Conservation (phyloP, 2,329 filamentous ascomycete genomes). For the Penicillium concentricum region DNA sequence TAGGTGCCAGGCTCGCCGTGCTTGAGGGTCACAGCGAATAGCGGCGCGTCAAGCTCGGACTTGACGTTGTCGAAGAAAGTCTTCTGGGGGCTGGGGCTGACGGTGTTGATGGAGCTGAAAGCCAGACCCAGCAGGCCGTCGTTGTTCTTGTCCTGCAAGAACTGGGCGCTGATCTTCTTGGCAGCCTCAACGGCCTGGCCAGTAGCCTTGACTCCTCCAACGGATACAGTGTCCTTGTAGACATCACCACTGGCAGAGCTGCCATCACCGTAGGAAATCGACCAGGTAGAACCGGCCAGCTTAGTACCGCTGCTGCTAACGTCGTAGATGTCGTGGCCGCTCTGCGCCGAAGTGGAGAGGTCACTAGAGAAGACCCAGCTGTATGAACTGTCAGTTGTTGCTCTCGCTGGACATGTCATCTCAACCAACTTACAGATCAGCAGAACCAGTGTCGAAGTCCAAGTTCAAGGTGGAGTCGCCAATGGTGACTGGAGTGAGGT, state of each 20-base stretch:
- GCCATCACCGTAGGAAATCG: constrained; percentile 65
- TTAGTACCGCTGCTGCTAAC: constrained; percentile 50
- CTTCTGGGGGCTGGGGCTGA: constrained; percentile 49
- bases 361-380: constrained; percentile 67
- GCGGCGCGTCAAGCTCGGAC: constrained; percentile 47
- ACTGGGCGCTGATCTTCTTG: constrained; percentile 54
- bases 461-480: constrained; percentile 63
- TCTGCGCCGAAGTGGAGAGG: constrained; percentile 50
- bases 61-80: constrained; percentile 64
- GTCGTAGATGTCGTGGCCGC: constrained; percentile 60
- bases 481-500: constrained; percentile 61
- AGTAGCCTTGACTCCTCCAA: constrained; percentile 60
- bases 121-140: constrained; percentile 62
- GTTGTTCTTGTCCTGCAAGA: constrained; percentile 52
- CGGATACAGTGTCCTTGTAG: constrained; percentile 62
- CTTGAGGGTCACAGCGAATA: constrained; percentile 58
- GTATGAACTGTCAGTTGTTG: constrained; percentile 8
- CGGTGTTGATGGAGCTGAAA: constrained; percentile 61
- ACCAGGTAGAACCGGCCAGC: constrained; percentile 55
- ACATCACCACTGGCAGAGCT: constrained; percentile 63
- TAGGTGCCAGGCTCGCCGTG: constrained; percentile 53
- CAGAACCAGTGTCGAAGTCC: constrained; percentile 69
- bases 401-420: background rate
- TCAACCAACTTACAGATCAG: constrained; percentile 58
- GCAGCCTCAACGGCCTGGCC: constrained; percentile 67